phyloP scores from a whole-genome alignment of 2,329 filamentous ascomycete species.

The Ceratocystis alfenasii region DNA sequence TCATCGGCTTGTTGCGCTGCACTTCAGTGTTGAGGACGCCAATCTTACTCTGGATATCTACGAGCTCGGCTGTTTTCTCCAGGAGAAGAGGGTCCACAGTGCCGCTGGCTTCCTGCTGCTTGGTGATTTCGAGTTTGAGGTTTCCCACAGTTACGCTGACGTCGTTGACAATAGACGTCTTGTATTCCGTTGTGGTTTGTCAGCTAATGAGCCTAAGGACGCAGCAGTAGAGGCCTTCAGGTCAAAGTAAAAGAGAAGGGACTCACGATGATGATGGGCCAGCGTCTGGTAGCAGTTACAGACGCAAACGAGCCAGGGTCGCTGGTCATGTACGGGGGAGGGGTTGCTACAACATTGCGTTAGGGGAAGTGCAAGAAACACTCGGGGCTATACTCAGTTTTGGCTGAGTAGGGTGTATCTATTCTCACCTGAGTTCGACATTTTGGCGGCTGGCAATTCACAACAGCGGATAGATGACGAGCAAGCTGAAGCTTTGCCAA shows the following conservation, averaged over 20 bases:
- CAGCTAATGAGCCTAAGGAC: not conserved
- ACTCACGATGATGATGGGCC: conserved; percentile 82
- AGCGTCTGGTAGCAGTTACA: conserved; percentile 71
- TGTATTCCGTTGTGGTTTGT: not conserved
- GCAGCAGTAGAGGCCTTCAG: not conserved
- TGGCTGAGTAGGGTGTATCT: not conserved
- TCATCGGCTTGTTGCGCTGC: conserved; percentile 71
- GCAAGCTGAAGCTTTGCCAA: not conserved
- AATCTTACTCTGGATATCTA: conserved; percentile 69
- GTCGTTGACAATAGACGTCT: conserved; percentile 91
- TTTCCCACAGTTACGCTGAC: conserved; percentile 62
- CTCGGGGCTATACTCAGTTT: not conserved
- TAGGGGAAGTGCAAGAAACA: not conserved
- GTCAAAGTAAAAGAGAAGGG: not conserved
- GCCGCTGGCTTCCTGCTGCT: conserved; percentile 24
- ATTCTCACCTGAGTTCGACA: not conserved
- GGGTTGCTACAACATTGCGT: conserved; percentile 8
- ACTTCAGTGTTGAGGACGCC: conserved; percentile 86
- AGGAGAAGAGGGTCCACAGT: conserved; percentile 5
- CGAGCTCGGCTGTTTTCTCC: conserved; percentile 15
- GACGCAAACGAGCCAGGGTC: conserved; percentile 81
- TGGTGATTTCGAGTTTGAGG: conserved; percentile 49
- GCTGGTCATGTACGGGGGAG: conserved; percentile 65
- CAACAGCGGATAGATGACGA: not conserved
- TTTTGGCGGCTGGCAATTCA: not conserved